Evolutionary conservation across 495 filamentous ascomycete genomes (phyloP).

Genomic region (Talaromyces trachyspermus): DNA sequence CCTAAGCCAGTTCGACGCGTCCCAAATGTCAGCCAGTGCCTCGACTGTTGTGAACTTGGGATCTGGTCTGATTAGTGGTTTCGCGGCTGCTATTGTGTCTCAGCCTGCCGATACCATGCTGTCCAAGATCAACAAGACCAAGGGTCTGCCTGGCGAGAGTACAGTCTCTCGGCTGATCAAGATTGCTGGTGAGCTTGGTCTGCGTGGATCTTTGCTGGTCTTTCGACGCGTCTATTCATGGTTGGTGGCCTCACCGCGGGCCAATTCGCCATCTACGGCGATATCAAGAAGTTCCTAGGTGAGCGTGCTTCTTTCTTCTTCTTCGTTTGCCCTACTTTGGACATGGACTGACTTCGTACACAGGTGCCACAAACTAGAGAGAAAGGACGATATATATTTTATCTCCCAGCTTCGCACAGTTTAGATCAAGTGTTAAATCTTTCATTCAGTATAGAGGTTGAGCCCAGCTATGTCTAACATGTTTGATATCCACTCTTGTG

Average conservation of each 20-base stretch:
- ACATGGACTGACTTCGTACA: not conserved
- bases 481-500: too few relatives aligned
- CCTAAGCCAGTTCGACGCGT: slow-evolving; percentile 73
- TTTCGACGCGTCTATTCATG: slow-evolving; percentile 84
- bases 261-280: slow-evolving; percentile 97
- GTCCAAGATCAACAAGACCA: slow-evolving; percentile 99
- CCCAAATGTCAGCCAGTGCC: slow-evolving; percentile 55
- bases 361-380: slow-evolving; percentile 66
- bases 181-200: slow-evolving; percentile 90
- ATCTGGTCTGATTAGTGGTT: slow-evolving; percentile 92
- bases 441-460: too few relatives aligned
- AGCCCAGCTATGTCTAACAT: too few relatives aligned
- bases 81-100: slow-evolving; percentile 91
- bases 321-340: slow-evolving; percentile 1
- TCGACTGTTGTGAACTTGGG: slow-evolving; percentile 93
- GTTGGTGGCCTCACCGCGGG: slow-evolving; percentile 72
- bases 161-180: slow-evolving; percentile 87
- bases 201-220: slow-evolving; percentile 84
- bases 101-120: slow-evolving; percentile 99
- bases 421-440: too few relatives aligned
- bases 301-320: slow-evolving; percentile 46
- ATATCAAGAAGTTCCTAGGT: too few relatives aligned
- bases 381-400: slow-evolving; percentile 61
- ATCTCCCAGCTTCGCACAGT: too few relatives aligned
- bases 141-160: slow-evolving; percentile 89